Evolutionary conservation across 495 filamentous ascomycete species (phyloP), one percentile per base, ranked within the genome.

Genomic region (Symbiotaphrina buchneri): DNA sequence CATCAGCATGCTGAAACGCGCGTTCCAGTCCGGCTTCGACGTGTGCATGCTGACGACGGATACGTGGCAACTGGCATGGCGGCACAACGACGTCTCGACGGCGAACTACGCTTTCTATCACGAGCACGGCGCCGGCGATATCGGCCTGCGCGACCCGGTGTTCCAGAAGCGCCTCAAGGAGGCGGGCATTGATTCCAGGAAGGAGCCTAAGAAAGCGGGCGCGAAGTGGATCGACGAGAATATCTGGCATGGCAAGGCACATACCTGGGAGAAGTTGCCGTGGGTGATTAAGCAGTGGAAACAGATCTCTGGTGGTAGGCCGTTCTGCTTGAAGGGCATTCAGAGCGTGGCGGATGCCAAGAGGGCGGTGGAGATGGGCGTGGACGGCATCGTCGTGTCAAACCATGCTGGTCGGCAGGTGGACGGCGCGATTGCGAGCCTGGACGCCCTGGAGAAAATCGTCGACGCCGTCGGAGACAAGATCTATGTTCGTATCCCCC

Each of bases 41-140:
- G 71, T 55, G 0, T 55, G 56, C 27, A 63, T 77, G 11, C 49
- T 76, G 0, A 78, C 68, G 4, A 59, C 65, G 0, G 72, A 74
- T 46, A 76, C 72, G 0, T 73, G 59, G 62, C 55, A 63, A 35
- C 54, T 76, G 1, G 71, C 57, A 5, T 76, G 69, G 68, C 59
- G 71, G 5, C 67, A 71, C 40, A 54, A 69, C 41, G 67, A 75
- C 36, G 55, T 65, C 10, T 46, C 49, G 3, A 56, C 47, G 0
- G 54, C 52, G 10, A 72, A 75, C 40, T 72, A 75, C 40, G 66
- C 71, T 5, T 74, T 74, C 42, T 72, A 72, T 38, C 53, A 52
- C 28, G 63, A 58, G 2, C 47, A 54, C 13, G 66, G 66, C 11
- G 63, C 62, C 0, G n/a, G n/a, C n/a, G 63, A 68, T 19, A 35